Conservation (phyloP, 1,284 basidiomycete species). For the Melampsora abietis-canadensis region DNA sequence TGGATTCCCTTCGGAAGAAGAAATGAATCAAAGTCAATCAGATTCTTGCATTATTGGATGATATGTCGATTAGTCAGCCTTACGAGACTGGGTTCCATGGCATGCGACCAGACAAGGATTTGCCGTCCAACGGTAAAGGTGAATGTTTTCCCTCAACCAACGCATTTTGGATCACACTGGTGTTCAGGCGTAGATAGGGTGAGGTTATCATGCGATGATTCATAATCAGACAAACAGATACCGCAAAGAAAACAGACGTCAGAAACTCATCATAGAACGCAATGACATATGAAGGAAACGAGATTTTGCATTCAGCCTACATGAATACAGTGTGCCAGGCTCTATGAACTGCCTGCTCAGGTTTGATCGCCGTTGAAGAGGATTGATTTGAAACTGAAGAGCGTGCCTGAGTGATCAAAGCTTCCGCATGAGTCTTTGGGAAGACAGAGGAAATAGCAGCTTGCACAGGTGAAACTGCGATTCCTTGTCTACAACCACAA, state of each 20-base stretch:
- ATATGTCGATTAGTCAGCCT: neutral
- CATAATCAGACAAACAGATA: neutral
- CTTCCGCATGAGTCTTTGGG: constrained; percentile 1
- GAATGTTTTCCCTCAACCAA: constrained; percentile 26
- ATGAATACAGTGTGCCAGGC: constrained; percentile 42
- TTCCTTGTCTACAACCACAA: constrained; percentile 10
- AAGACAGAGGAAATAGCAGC: constrained; percentile 16
- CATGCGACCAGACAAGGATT: constrained; percentile 33
- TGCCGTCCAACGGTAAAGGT: constrained; percentile 33
- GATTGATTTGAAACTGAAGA: constrained; percentile 14
- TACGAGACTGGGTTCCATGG: constrained; percentile 35
- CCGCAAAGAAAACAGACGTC: neutral
- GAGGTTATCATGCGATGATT: neutral
- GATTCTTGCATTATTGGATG: neutral
- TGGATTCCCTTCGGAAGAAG: neutral
- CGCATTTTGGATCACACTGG: constrained; percentile 37
- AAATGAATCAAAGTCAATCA: neutral
- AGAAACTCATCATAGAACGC: neutral
- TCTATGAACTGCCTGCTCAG: constrained; percentile 29
- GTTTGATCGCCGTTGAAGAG: neutral
- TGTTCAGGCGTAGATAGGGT: neutral
- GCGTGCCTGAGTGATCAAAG: constrained; percentile 21
- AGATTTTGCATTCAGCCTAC: neutral
- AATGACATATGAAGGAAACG: neutral
- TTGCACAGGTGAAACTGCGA: constrained; percentile 9